Evolutionary conservation across 2,329 filamentous ascomycete genomes (phyloP).

Genomic region (Pezicula radicicola): DNA sequence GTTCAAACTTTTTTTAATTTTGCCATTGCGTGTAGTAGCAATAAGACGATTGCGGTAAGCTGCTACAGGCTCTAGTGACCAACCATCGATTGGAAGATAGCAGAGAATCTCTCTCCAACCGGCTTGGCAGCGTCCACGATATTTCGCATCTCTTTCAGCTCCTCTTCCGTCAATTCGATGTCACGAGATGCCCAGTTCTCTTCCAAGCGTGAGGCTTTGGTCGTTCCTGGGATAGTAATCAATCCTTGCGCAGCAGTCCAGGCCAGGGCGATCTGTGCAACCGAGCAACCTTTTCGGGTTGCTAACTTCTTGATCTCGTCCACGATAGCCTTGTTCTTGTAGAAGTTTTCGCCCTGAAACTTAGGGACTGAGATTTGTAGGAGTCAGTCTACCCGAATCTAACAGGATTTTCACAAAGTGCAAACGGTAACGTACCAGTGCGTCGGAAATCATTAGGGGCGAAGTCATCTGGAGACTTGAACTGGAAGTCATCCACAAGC

Average conservation of each 20-base stretch:
- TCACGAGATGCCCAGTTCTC: constrained; percentile 26
- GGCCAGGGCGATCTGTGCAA: constrained; percentile 50
- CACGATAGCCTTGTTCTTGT: constrained; percentile 47
- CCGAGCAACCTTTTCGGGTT: constrained; percentile 40
- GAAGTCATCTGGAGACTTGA: constrained; percentile 1
- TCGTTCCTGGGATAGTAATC: constrained; percentile 44
- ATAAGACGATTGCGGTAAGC: too few relatives aligned
- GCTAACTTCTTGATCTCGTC: constrained; percentile 39
- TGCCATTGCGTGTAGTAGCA: too few relatives aligned
- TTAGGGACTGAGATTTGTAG: constrained; percentile 28
- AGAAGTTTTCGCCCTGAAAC: constrained; percentile 43
- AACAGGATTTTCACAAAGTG: neutral
- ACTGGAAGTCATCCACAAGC: constrained; percentile 35
- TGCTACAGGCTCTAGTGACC: too few relatives aligned
- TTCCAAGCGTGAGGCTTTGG: constrained; percentile 33
- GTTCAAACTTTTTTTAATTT: too few relatives aligned
- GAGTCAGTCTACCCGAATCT: too few relatives aligned
- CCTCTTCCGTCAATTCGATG: neutral
- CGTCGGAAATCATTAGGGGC: constrained; percentile 27
- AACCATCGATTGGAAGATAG: too few relatives aligned
- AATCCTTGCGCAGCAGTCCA: constrained; percentile 50
- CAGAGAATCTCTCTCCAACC: neutral
- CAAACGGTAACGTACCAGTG: neutral
- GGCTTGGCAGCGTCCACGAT: neutral
- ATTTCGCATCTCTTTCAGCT: neutral